Conservation (phyloP, 306 rosid genomes). For the Quercus engelmannii region DNA sequence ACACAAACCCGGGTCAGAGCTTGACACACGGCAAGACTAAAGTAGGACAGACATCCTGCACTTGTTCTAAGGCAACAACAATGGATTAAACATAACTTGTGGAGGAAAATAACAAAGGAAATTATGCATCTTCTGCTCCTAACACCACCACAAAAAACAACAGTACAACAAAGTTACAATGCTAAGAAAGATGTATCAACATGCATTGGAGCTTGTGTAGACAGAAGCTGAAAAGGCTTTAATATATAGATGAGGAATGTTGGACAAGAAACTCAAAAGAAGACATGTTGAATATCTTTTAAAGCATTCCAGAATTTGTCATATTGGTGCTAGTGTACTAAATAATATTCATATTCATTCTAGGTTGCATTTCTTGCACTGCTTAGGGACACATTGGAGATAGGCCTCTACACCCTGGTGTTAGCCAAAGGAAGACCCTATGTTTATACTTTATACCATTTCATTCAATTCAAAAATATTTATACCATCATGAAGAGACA, state of each 20-base stretch:
- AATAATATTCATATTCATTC: background rate
- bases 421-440: background rate
- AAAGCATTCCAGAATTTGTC: background rate
- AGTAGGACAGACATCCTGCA: background rate
- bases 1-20: too few species aligned
- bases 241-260: background rate
- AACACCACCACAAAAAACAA: background rate
- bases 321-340: background rate
- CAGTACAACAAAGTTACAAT: background rate
- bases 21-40: too few species aligned
- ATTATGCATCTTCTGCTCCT: background rate
- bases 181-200: background rate
- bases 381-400: background rate
- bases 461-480: background rate
- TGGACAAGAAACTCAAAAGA: background rate
- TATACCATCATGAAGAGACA: background rate
- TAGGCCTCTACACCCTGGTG: background rate
- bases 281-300: background rate
- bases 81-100: background rate
- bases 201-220: background rate
- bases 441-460: background rate
- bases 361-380: background rate
- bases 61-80: background rate
- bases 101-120: background rate
- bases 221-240: background rate